These are phyloP conservation scores for Dothistroma pini DNA, from an alignment of 2,329 filamentous ascomycete genomes.

Conservation along the genomic window DNA sequence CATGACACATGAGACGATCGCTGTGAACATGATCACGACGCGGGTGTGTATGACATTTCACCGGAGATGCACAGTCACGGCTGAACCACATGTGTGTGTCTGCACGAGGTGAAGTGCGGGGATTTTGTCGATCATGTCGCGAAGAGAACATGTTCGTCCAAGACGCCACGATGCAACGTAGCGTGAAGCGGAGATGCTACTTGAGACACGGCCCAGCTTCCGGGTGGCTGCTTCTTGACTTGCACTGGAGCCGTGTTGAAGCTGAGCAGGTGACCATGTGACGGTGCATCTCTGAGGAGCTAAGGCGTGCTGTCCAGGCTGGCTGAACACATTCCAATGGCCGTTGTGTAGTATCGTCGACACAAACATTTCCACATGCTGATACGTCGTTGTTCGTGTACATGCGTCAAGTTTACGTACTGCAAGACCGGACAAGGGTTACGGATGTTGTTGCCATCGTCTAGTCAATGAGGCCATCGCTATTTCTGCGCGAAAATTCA, in stretches of 20 bases:
- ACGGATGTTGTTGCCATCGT: neutral
- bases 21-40: neutral
- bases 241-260: neutral
- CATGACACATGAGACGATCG: neutral
- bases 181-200: neutral
- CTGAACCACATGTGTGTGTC: neutral
- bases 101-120: neutral
- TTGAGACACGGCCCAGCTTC: neutral
- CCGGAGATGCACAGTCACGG: neutral
- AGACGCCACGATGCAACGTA: neutral
- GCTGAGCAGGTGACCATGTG: neutral
- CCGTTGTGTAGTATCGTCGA: neutral
- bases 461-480: neutral
- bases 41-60: neutral
- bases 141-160: neutral
- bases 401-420: slow-evolving; percentile 1
- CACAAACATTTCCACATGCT: neutral
- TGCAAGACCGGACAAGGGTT: neutral
- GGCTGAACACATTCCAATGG: neutral
- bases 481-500: neutral
- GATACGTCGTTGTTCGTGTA: neutral
- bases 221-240: neutral
- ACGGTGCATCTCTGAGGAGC: neutral
- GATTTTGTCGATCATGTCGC: neutral
- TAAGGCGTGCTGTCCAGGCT: neutral